Percentiles rank a stretch among this genome's conserved stretches.
phyloP scores from a whole-genome alignment of 2,329 filamentous ascomycete species.

The Fusarium pilosicola region DNA sequence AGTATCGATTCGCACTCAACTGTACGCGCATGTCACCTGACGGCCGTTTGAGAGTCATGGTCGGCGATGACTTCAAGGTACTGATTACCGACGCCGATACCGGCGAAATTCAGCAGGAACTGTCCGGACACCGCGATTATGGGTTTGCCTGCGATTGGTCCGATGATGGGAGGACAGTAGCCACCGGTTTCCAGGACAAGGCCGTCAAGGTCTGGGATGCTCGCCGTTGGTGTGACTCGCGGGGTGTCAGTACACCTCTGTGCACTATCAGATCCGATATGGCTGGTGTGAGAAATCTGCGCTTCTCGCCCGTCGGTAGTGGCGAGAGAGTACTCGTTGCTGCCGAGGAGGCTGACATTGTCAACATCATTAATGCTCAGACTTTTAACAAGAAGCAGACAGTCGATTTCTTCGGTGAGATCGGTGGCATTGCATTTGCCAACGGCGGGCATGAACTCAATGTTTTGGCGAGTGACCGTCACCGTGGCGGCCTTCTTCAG shows the following conservation, averaged over 20 bases:
- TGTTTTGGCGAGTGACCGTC: slow-evolving; percentile 72
- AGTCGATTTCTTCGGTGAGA: slow-evolving; percentile 79
- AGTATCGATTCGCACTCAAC: slow-evolving; percentile 73
- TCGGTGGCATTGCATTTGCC: slow-evolving; percentile 74
- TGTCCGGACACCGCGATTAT: slow-evolving; percentile 74
- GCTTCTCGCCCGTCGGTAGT: slow-evolving; percentile 77
- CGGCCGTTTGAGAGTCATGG: slow-evolving; percentile 75
- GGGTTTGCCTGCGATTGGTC: slow-evolving; percentile 85
- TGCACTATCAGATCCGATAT: slow-evolving; percentile 70
- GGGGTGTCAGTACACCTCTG: slow-evolving; percentile 59
- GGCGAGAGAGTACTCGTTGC: slow-evolving; percentile 74
- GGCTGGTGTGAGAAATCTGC: slow-evolving; percentile 74
- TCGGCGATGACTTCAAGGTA: slow-evolving; percentile 74
- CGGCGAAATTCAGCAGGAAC: slow-evolving; percentile 64
- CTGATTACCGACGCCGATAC: slow-evolving; percentile 76
- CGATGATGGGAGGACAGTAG: slow-evolving; percentile 78
- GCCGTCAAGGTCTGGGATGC: slow-evolving; percentile 81
- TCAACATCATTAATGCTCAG: slow-evolving; percentile 76
- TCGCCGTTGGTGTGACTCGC: slow-evolving; percentile 69
- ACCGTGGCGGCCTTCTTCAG: slow-evolving; percentile 74
- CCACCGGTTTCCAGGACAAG: slow-evolving; percentile 81
- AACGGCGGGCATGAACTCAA: slow-evolving; percentile 75
- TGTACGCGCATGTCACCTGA: slow-evolving; percentile 79
- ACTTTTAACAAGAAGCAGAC: slow-evolving; percentile 73
- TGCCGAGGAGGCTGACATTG: slow-evolving; percentile 79